A percentile compares a stretch with the other conserved stretches of the same genome.
Evolutionary conservation across 768 basidiomycete genomes (phyloP).

Genomic region (Flagelloscypha sp.): DNA sequence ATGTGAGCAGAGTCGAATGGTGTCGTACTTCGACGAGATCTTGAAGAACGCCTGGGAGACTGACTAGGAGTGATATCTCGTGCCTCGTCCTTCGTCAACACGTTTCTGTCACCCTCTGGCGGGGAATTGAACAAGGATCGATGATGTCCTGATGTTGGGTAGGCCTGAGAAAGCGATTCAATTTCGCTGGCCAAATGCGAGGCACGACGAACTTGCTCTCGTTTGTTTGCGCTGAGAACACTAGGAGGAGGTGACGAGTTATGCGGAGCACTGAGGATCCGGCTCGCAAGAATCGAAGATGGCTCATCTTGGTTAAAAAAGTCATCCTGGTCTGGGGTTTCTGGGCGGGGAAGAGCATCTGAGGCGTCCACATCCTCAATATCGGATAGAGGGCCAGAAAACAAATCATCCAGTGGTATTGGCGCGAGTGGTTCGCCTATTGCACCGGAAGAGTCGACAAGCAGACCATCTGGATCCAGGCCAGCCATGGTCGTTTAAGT

Average conservation of each 20-base stretch:
- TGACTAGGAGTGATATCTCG: neutral
- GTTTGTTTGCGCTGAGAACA: no score
- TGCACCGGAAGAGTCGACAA: no score
- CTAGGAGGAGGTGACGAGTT: slow-evolving; percentile 72
- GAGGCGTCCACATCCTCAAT: slow-evolving; percentile 23
- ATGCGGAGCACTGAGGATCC: slow-evolving; percentile 58
- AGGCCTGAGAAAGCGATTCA: slow-evolving; percentile 7
- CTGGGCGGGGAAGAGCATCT: slow-evolving; percentile 25
- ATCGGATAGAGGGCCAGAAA: slow-evolving; percentile 4
- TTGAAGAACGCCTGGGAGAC: neutral
- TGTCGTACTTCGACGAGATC: no score
- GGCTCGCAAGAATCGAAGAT: slow-evolving; percentile 56
- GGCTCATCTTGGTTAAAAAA: slow-evolving; percentile 47
- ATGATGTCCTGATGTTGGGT: slow-evolving; percentile 5
- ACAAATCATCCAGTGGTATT: neutral
- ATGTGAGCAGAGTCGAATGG: no score
- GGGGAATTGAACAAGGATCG: slow-evolving; percentile 6
- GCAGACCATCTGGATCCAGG: no score
- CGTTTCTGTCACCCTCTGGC: neutral
- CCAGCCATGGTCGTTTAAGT: no score
- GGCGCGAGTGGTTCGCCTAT: no score
- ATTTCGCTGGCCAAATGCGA: slow-evolving; percentile 13
- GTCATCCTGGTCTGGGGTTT: slow-evolving; percentile 42
- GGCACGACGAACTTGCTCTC: no score
- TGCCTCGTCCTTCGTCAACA: neutral